Percentiles rank a stretch among this genome's conserved stretches.
These are phyloP conservation scores for Arachis monticola DNA, from an alignment of 331 rosid genomes.

Conservation along the genomic window DNA sequence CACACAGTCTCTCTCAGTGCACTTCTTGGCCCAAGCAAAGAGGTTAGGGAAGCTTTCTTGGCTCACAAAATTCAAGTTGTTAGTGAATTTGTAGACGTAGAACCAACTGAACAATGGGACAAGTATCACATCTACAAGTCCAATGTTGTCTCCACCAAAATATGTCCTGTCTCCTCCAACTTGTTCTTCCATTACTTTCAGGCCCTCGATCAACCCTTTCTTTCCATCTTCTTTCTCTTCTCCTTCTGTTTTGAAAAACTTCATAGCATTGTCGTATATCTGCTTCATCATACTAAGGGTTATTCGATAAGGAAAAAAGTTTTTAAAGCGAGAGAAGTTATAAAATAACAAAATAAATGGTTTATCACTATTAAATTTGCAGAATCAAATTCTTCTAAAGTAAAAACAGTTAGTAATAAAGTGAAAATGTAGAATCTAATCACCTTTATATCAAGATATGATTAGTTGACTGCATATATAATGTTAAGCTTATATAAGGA, in stretches of 20 bases:
- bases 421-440: too few relatives aligned
- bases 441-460: too few relatives aligned
- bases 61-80: not conserved
- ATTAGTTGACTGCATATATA: too few relatives aligned
- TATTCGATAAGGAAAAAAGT: not conserved
- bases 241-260: constrained; percentile 30
- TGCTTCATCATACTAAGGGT: not conserved
- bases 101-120: constrained; percentile 40
- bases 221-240: constrained; percentile 43
- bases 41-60: constrained; percentile 42
- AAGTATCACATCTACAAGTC: constrained; percentile 48
- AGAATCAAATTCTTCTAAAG: too few relatives aligned
- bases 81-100: constrained; percentile 6
- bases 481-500: too few relatives aligned
- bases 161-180: constrained; percentile 40
- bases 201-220: constrained; percentile 38
- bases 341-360: too few relatives aligned
- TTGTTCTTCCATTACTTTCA: constrained; percentile 40
- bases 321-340: too few relatives aligned
- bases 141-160: constrained; percentile 45
- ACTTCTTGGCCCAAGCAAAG: constrained; percentile 49
- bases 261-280: not conserved
- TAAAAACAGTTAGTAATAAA: too few relatives aligned
- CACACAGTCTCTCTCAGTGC: constrained; percentile 40
- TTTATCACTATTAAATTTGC: too few relatives aligned